A percentile compares a stretch with the other conserved stretches of the same genome.
These are phyloP conservation scores for Colletotrichum liaoningense DNA, from an alignment of 2,329 filamentous ascomycete genomes.

Conservation along the genomic window DNA sequence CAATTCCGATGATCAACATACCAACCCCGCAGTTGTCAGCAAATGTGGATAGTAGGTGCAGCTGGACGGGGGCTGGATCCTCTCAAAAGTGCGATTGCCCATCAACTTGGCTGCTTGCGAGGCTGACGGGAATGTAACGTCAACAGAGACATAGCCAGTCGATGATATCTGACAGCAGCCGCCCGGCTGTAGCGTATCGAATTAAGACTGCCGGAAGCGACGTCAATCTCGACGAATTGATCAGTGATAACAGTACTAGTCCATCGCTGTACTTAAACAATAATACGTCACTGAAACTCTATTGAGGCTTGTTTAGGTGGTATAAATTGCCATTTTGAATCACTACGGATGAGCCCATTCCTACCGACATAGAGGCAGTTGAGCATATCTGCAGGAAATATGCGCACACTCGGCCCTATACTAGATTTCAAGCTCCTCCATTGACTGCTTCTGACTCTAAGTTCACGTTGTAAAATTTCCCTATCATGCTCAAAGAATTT, in stretches of 20 bases:
- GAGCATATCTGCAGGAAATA: too few species aligned
- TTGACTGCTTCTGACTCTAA: too few species aligned
- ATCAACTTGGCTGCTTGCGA: not conserved
- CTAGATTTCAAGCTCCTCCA: too few species aligned
- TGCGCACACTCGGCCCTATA: too few species aligned
- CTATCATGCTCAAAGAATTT: too few species aligned
- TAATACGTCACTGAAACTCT: too few species aligned
- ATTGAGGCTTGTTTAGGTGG: too few species aligned
- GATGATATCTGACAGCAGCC: not conserved
- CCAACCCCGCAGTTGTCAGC: not conserved
- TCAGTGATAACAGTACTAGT: accelerated
- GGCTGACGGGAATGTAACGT: not conserved
- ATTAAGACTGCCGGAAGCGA: not conserved
- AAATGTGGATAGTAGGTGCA: not conserved
- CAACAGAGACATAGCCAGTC: not conserved
- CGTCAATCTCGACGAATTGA: not conserved
- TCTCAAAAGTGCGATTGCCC: not conserved
- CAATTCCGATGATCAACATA: not conserved
- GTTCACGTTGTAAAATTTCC: too few species aligned
- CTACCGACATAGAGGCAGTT: too few species aligned
- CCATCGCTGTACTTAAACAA: too few species aligned
- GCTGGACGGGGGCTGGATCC: not conserved
- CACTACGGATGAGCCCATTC: too few species aligned
- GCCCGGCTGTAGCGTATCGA: not conserved
- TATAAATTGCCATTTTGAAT: too few species aligned